A percentile compares a stretch with the other conserved stretches of the same genome.
Evolutionary conservation across 441 rosid species (phyloP).

Genomic region (Erodium moschatum): DNA sequence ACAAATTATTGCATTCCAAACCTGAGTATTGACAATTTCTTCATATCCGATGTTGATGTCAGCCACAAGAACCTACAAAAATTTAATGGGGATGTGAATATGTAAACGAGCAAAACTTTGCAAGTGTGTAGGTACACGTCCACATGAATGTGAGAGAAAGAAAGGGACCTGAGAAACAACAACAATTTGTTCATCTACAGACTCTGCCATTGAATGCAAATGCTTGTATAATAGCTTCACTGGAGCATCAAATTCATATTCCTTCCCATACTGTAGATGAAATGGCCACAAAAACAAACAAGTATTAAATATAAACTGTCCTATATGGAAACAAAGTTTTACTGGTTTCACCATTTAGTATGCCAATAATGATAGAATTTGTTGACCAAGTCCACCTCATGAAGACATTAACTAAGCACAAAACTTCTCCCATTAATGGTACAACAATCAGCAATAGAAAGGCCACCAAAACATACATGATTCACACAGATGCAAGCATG

Average conservation of each 20-base stretch:
- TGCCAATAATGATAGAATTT: too few relatives aligned
- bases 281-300: background rate
- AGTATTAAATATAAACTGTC: background rate
- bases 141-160: conserved; percentile 1
- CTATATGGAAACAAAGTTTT: background rate
- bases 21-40: conserved; percentile 89
- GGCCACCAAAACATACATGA: too few relatives aligned
- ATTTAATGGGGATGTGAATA: conserved; percentile 15
- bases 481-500: too few relatives aligned
- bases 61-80: conserved; percentile 84
- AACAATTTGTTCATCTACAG: conserved; percentile 80
- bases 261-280: conserved; percentile 72
- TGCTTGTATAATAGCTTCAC: conserved; percentile 85
- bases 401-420: too few relatives aligned
- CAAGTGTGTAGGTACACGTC: too few relatives aligned
- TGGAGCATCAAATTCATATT: conserved; percentile 84
- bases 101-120: conserved; percentile 17
- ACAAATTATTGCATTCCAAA: conserved; percentile 18
- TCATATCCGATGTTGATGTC: conserved; percentile 43
- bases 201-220: conserved; percentile 74
- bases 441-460: too few relatives aligned
- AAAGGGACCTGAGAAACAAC: conserved; percentile 76
- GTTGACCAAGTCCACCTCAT: too few relatives aligned
- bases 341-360: too few relatives aligned
- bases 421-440: too few relatives aligned